Conservation (phyloP, 305 asterid species). For the Fraxinus angustifolia region DNA sequence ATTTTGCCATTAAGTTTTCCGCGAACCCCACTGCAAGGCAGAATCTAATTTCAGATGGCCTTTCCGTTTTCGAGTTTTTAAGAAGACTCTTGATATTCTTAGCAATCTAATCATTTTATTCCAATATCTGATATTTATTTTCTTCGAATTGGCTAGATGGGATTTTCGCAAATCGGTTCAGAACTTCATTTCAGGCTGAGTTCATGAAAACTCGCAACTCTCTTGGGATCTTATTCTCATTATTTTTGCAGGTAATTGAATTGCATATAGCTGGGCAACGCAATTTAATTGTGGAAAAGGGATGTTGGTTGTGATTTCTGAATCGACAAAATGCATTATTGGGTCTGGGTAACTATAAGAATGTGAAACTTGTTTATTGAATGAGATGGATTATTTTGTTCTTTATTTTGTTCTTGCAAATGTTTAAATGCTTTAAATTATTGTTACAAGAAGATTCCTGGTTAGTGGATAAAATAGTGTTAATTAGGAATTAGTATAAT, state of each 20-base stretch:
- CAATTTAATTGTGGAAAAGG: not conserved
- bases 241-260: not conserved
- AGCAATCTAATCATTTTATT: not conserved
- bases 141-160: not conserved
- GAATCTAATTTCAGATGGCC: not conserved
- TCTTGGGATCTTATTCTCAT: not conserved
- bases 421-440: not conserved
- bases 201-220: not conserved
- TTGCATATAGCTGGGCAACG: not conserved
- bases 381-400: not conserved
- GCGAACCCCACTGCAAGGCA: constrained; percentile 3
- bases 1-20: not conserved
- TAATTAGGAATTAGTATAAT: not conserved
- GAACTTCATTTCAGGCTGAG: not conserved
- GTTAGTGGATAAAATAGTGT: not conserved
- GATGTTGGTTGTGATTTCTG: not conserved
- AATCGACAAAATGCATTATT: not conserved
- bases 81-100: not conserved
- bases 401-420: not conserved
- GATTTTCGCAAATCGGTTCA: not conserved
- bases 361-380: not conserved
- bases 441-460: not conserved
- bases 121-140: not conserved
- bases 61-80: not conserved
- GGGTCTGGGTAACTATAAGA: not conserved